Base-by-base conservation (phyloP, 805 yeast species). In the Sugiyamaella valdiviana region DNA sequence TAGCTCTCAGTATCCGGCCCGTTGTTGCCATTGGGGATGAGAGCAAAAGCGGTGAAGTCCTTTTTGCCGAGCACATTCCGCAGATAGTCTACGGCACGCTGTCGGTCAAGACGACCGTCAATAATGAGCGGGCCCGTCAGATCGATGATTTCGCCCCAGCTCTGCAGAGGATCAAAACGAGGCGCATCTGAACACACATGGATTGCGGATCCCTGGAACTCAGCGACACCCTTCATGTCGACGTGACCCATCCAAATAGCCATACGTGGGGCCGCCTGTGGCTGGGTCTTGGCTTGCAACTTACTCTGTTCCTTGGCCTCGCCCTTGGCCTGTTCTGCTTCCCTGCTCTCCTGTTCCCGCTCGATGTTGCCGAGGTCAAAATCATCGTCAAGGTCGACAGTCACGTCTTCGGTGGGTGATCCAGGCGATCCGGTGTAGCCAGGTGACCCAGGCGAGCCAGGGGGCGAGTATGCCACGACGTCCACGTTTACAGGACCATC, bases 71-170 rank as follows among this genome's bases (percentile, higher is more conserved):
- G 44, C 6, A 64, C 60, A 52, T 74, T 73, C 22, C 61, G 54
- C 51, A 86, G 63, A 59, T 86, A 86, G 10, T 67, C 67, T 46
- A 75, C 78, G 1, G 88, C 95, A 44, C 66, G 70, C 5, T 53
- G 48, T 3, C 69, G 59, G 57, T 77, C 80, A 40, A 87, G 69
- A 48, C 88, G 71, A 2, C 95, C 95, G 51, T 78, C 82, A 40
- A 85, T 65, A 24, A 67, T 67, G 54, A 80, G 37, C n/a, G 60
- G 56, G n/a, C 46, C 43, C 12, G 40, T 41, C 15, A 52, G 20
- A 46, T 55, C 53, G n/a, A 60, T 35, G 7, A 53, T 41, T 5
- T 53, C 46, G n/a, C 48, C 45, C 67, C 67, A 63, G 17, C 48
- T 24, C 21, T 40, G 45, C 10, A 26, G 26, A 12, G 54, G 51